Conservation (phyloP, 108 stramenopile genomes). For the Epithemia pelagica region DNA sequence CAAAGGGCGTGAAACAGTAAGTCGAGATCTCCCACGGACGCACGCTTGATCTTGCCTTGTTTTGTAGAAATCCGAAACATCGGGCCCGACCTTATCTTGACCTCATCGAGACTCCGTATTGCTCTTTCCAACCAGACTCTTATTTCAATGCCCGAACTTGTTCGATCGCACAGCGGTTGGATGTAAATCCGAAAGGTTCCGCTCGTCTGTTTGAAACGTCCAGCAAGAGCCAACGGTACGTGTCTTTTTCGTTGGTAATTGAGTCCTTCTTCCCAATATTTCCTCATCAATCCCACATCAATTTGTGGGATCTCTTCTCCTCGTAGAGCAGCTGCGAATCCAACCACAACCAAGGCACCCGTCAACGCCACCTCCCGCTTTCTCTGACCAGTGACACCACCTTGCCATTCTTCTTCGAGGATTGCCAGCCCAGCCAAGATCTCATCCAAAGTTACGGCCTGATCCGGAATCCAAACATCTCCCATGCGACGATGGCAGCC, state of each 20-base stretch:
- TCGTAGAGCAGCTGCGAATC: constrained; percentile 1
- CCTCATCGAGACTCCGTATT: neutral
- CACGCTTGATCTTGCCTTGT: neutral
- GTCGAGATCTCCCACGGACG: neutral
- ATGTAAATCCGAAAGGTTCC: neutral
- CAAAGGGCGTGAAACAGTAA: neutral
- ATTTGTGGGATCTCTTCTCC: constrained; percentile 5
- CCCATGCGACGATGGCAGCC: constrained; percentile 12
- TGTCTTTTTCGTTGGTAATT: constrained; percentile 1
- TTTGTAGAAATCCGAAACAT: neutral
- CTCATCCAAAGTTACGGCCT: constrained; percentile 1
- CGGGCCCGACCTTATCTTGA: neutral
- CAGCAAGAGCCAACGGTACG: constrained; percentile 7
- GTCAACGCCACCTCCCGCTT: neutral
- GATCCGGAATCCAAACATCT: constrained; percentile 8
- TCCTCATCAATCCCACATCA: neutral
- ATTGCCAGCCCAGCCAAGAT: constrained; percentile 1
- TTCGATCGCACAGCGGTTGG: neutral
- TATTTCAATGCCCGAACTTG: neutral
- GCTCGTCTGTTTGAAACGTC: constrained; percentile 19
- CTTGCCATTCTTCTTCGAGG: constrained; percentile 3
- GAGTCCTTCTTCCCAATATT: neutral
- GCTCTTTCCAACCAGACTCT: neutral
- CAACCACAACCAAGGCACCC: neutral
- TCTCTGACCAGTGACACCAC: neutral